A percentile compares a stretch with the other conserved stretches of the same genome.
Evolutionary conservation across 768 basidiomycete genomes (phyloP).

Genomic region (Tricholoma sp.): DNA sequence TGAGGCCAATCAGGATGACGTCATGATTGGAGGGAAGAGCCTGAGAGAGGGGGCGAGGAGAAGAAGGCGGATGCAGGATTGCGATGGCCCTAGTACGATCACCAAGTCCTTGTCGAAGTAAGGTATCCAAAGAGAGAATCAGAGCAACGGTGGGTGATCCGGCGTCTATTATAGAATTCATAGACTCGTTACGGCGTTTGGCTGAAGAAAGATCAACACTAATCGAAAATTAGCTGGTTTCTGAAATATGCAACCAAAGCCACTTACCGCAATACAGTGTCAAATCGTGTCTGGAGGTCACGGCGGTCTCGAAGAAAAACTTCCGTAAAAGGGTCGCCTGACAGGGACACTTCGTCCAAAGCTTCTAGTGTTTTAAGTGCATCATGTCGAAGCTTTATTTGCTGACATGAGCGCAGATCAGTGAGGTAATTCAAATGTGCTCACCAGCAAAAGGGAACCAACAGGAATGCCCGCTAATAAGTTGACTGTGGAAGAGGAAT

Average conservation of each 20-base stretch:
- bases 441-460: conserved; percentile 74
- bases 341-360: conserved; percentile 42
- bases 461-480: conserved; percentile 70
- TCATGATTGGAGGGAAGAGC: conserved; percentile 47
- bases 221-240: conserved; percentile 1
- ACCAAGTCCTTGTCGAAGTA: conserved; percentile 65
- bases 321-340: conserved; percentile 60
- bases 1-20: conserved; percentile 64
- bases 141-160: conserved; percentile 58
- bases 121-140: conserved; percentile 43
- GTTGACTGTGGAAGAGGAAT: conserved; percentile 73
- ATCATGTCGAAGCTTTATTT: conserved; percentile 63
- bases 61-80: conserved; percentile 49
- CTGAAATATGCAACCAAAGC: background rate
- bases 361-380: conserved; percentile 67
- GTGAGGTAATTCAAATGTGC: conserved; percentile 9
- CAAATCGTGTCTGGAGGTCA: conserved; percentile 63
- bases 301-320: conserved; percentile 73
- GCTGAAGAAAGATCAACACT: conserved; percentile 56
- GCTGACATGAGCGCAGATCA: background rate
- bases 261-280: conserved; percentile 60
- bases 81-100: conserved; percentile 63
- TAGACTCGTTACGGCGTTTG: conserved; percentile 36
- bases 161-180: conserved; percentile 46
- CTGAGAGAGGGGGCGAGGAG: conserved; percentile 44